Evolutionary conservation across 2,329 filamentous ascomycete genomes (phyloP).

Genomic region (Apiospora hydei): DNA sequence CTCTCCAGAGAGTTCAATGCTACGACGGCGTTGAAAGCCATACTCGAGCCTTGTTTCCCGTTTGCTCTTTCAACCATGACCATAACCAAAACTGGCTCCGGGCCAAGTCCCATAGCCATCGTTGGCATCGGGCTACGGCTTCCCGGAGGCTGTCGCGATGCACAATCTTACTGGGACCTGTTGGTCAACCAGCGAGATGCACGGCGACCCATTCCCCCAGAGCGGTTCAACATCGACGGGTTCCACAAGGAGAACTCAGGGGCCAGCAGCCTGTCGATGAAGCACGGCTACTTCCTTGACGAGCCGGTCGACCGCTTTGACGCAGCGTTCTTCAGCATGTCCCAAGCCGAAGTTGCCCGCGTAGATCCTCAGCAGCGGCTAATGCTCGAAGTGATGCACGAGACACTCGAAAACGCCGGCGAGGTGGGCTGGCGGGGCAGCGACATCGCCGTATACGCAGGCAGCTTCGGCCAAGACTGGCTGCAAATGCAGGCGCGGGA

Average conservation of each 20-base stretch:
- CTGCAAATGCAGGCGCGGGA: too few relatives aligned
- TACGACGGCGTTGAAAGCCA: too few relatives aligned
- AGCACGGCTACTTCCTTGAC: conserved; percentile 37
- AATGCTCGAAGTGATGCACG: conserved; percentile 48
- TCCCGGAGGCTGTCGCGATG: conserved; percentile 29
- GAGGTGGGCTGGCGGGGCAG: conserved; percentile 38
- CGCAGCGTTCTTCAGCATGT: conserved; percentile 49
- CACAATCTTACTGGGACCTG: conserved; percentile 32
- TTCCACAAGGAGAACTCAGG: conserved; percentile 27
- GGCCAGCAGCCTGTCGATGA: conserved; percentile 27
- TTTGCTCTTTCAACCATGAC: too few relatives aligned
- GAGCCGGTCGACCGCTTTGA: conserved; percentile 35
- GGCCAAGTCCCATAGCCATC: conserved; percentile 34
- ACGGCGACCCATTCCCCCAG: conserved; percentile 28
- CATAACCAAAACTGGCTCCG: too few relatives aligned
- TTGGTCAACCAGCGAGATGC: conserved; percentile 33
- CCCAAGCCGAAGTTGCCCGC: conserved; percentile 45
- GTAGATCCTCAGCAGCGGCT: conserved; percentile 49
- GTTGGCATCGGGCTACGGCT: conserved; percentile 36
- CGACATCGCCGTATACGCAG: too few relatives aligned
- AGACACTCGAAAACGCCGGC: conserved; percentile 49
- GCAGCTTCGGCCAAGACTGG: too few relatives aligned
- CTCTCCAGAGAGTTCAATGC: too few relatives aligned
- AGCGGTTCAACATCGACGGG: conserved; percentile 32
- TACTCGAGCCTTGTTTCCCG: too few relatives aligned